Conservation (phyloP, 2,329 filamentous ascomycete genomes). For the Alternaria gaisen region DNA sequence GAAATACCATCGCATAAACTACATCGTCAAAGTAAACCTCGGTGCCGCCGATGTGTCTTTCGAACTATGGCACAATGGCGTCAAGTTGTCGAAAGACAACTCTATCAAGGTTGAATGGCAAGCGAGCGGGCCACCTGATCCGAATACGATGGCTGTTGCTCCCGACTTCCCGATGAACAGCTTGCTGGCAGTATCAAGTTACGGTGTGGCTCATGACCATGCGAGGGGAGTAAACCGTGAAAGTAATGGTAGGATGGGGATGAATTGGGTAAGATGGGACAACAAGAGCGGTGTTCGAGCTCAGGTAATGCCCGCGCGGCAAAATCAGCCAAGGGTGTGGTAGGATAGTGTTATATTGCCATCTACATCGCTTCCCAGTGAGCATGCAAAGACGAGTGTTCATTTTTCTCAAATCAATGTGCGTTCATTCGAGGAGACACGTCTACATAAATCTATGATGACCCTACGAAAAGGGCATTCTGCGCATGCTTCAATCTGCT, state of each 20-base stretch:
- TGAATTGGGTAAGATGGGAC: background rate
- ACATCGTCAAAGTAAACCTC: slow-evolving; percentile 29
- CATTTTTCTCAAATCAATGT: background rate
- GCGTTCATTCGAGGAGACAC: background rate
- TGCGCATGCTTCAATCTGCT: background rate
- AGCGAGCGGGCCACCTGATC: slow-evolving; percentile 21
- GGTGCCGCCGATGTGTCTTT: slow-evolving; percentile 32
- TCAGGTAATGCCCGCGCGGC: background rate
- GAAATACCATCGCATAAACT: slow-evolving; percentile 31
- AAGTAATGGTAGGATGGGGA: background rate
- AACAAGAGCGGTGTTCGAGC: background rate
- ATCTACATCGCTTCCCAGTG: background rate
- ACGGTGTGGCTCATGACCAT: background rate
- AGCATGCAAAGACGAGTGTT: background rate
- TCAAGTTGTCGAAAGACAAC: slow-evolving; percentile 32
- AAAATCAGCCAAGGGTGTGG: background rate
- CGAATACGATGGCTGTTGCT: background rate
- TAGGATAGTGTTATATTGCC: background rate
- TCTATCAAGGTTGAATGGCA: slow-evolving; percentile 33
- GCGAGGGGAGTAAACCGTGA: background rate
- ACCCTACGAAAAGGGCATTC: background rate
- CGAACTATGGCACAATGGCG: slow-evolving; percentile 33
- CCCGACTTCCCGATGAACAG: slow-evolving; percentile 15
- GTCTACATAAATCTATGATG: background rate
- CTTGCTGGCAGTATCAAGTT: background rate